Evolutionary conservation across 2,329 filamentous ascomycete genomes (phyloP).

Genomic region (Truncatella angustata): DNA sequence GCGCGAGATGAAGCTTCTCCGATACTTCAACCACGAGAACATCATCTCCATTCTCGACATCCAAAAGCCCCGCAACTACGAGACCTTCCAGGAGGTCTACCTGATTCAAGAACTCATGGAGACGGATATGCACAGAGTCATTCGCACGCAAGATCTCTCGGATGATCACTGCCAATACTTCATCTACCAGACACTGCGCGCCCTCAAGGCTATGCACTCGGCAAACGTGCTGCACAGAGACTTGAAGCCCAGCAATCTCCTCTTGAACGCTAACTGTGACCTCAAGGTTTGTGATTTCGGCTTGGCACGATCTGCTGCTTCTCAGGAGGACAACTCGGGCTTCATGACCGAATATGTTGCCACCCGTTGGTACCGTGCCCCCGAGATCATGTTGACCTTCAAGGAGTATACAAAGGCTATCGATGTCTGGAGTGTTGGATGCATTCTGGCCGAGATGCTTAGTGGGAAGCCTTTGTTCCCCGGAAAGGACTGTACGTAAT

Average conservation of each 20-base stretch:
- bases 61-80: constrained; percentile 94
- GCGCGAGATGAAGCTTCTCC: constrained; percentile 97
- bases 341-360: constrained; percentile 99
- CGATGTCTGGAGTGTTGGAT: constrained; percentile 98
- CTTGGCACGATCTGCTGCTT: constrained; percentile 90
- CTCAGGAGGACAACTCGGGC: constrained; percentile 98
- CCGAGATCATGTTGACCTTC: constrained; percentile 99
- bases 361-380: constrained; percentile 97
- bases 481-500: constrained; percentile 87
- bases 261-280: constrained; percentile 98
- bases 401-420: constrained; percentile 99
- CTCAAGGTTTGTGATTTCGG: constrained; percentile 99
- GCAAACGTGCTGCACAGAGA: constrained; percentile 97
- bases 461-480: constrained; percentile 98
- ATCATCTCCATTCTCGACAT: constrained; percentile 99
- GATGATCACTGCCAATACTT: constrained; percentile 99
- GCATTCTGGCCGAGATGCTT: constrained; percentile 97
- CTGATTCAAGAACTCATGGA: constrained; percentile 99
- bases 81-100: constrained; percentile 96
- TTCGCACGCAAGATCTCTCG: constrained; percentile 95
- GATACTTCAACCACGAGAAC: constrained; percentile 99
- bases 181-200: constrained; percentile 98
- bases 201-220: constrained; percentile 98
- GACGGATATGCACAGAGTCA: constrained; percentile 99
- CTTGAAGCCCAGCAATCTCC: constrained; percentile 93